Percentiles rank a stretch among this genome's conserved stretches.
Conservation (phyloP, 2,329 filamentous ascomycete genomes). For the Venturia aucupariae region DNA sequence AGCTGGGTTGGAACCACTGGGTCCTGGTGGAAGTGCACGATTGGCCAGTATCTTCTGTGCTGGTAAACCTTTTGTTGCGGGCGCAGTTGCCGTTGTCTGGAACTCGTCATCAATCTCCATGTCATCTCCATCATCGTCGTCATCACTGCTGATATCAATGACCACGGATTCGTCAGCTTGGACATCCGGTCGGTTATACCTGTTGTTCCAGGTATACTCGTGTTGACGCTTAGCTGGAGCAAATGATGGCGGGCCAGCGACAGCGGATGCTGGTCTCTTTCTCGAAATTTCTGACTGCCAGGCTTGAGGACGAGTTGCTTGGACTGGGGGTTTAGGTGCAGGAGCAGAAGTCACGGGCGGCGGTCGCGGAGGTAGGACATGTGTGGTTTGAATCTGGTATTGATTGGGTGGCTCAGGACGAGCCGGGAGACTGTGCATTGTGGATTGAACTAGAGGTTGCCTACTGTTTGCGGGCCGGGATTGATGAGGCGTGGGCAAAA, state of each 20-base stretch:
- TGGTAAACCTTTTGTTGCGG: background rate
- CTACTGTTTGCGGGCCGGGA: background rate
- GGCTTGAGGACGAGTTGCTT: background rate
- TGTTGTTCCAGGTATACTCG: background rate
- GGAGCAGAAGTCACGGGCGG: background rate
- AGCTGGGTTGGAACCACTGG: background rate
- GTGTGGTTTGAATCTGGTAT: background rate
- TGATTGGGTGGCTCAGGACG: background rate
- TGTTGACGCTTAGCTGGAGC: conserved; percentile 8
- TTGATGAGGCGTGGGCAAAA: background rate
- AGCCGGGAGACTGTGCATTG: background rate
- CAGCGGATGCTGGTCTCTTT: conserved; percentile 11
- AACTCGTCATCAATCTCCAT: conserved; percentile 5
- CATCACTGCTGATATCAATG: conserved; percentile 15
- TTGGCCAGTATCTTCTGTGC: background rate
- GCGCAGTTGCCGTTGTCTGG: background rate
- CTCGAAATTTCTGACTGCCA: background rate
- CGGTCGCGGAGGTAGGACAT: background rate
- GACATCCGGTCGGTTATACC: background rate
- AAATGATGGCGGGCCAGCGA: background rate
- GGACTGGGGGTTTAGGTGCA: background rate
- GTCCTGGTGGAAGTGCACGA: background rate
- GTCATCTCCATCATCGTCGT: background rate
- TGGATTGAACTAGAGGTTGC: background rate
- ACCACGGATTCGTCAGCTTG: conserved; percentile 8